A percentile compares a stretch with the other conserved stretches of the same genome.
These are phyloP conservation scores for Tinospora cordifolia DNA, from an alignment of 164 flowering plant species.

Conservation along the genomic window DNA sequence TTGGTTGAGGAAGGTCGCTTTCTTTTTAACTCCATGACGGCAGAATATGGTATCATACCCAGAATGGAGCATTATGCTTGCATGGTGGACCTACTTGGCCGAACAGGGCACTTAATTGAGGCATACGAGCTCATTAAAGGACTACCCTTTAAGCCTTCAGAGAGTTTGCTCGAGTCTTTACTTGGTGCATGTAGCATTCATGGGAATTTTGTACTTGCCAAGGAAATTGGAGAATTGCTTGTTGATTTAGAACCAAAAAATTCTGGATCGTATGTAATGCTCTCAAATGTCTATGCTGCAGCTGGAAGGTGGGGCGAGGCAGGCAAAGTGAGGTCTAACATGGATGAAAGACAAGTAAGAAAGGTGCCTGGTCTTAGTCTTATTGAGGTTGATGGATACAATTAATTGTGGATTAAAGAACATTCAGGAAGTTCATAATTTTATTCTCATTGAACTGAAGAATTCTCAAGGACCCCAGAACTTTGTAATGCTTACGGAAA, in stretches of 20 bases:
- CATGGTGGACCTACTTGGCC: constrained; percentile 52
- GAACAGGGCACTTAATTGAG: constrained; percentile 43
- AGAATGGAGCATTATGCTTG: constrained; percentile 50
- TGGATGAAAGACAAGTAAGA: constrained; percentile 28
- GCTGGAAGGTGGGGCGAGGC: constrained; percentile 40
- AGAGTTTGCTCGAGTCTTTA: constrained; percentile 36
- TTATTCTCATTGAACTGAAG: no score
- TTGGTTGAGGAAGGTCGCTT: constrained; percentile 35
- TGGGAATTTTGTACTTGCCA: constrained; percentile 40
- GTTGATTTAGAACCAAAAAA: constrained; percentile 31
- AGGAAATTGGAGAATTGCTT: constrained; percentile 27
- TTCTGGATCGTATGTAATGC: constrained; percentile 31
- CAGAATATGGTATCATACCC: constrained; percentile 28
- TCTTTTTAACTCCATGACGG: constrained; percentile 35
- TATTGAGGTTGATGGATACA: constrained; percentile 13
- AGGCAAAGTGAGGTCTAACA: constrained; percentile 20
- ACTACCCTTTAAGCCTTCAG: constrained; percentile 28
- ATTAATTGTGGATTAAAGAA: background rate
- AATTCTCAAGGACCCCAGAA: no score
- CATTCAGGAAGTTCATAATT: no score
- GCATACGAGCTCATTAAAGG: constrained; percentile 40
- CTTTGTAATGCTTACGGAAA: no score
- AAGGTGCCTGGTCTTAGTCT: constrained; percentile 35
- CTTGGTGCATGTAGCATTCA: constrained; percentile 50
- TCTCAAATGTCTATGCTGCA: constrained; percentile 38